Base-by-base conservation (phyloP, 1,284 basidiomycete genomes). In the Leccinum ambiguum region DNA sequence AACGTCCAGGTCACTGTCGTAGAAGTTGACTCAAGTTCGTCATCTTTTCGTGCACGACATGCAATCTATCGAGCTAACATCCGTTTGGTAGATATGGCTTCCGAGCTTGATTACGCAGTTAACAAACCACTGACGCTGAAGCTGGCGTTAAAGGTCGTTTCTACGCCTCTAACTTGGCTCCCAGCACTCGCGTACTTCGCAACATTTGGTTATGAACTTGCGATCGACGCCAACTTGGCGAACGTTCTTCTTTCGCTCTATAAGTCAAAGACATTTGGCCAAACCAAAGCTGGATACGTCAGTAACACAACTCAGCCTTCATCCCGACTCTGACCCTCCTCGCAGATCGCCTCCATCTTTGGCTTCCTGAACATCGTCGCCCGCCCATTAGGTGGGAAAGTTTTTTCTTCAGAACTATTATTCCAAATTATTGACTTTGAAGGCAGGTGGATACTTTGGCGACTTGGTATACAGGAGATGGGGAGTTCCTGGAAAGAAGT, bases 171-270 rank as follows among this genome's bases (percentile, higher is more conserved):
- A n/a, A 88, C 87, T 1, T 89, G 86, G 86, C 79, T 90, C 14
- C 84, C 85, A 2, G 75, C 83, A 2, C 70, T 87, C 11, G 82
- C 80, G 16, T 87, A 87, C 69, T 68, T 80, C 26, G 79, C 81
- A 2, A 84, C 83, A 9, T 87, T 89, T 66, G 87, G 87, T 1
- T 81, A 82, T 59, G 86, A 89, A 71, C 79, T 88, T 3, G 82
- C 82, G 2, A 79, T 90, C 50, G 84, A 90, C 66, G 82, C 84
- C 9, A 82, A 83, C 63, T 76, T 89, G 63, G 81, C 84, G 14
- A 81, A 79, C 64, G 77, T 85, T 21, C 73, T 87, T 33, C 81
- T 79, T 65, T 75, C 67, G 2, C 74, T 84, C 36, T 80, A 80
- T 70, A 70, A 72, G 48, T 69, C 71, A 2, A 68, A 69, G 3